A percentile compares a stretch with the other conserved stretches of the same genome.
These are phyloP conservation scores for Tilletia setariae DNA, from an alignment of 1,284 basidiomycete species.

Conservation along the genomic window DNA sequence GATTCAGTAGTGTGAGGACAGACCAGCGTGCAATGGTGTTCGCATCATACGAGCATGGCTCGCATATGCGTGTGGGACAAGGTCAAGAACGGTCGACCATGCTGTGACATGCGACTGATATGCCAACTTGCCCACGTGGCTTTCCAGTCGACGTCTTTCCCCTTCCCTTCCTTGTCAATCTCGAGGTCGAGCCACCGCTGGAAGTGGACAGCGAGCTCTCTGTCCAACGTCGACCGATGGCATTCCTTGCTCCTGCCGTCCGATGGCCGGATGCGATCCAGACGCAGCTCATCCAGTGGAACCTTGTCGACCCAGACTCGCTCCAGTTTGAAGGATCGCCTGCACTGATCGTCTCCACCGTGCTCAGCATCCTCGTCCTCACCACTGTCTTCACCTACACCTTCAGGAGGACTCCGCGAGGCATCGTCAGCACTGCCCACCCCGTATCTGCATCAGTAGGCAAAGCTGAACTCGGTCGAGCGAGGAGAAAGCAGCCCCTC, in stretches of 20 bases:
- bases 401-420: conserved; percentile 6
- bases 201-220: neutral
- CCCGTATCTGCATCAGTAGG: conserved; percentile 6
- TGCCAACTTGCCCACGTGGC: neutral
- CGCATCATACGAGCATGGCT: too few species aligned
- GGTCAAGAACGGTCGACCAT: too few species aligned
- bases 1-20: too few species aligned
- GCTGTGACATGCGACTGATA: too few species aligned
- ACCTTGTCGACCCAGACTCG: conserved; percentile 23
- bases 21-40: too few species aligned
- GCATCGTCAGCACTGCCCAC: neutral
- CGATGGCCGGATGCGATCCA: conserved; percentile 37
- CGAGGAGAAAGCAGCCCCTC: conserved; percentile 20
- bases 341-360: conserved; percentile 21
- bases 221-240: conserved; percentile 7
- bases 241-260: conserved; percentile 27
- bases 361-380: conserved; percentile 32
- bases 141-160: neutral
- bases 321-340: conserved; percentile 22
- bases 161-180: neutral
- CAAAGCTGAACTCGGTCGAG: conserved; percentile 23
- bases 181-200: conserved; percentile 1
- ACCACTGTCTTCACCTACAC: conserved; percentile 32
- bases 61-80: too few species aligned
- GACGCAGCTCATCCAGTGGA: conserved; percentile 24